Evolutionary conservation across 2,329 filamentous ascomycete genomes (phyloP), one percentile per base, ranked within the genome.

Genomic region (Talaromyces sp.): DNA sequence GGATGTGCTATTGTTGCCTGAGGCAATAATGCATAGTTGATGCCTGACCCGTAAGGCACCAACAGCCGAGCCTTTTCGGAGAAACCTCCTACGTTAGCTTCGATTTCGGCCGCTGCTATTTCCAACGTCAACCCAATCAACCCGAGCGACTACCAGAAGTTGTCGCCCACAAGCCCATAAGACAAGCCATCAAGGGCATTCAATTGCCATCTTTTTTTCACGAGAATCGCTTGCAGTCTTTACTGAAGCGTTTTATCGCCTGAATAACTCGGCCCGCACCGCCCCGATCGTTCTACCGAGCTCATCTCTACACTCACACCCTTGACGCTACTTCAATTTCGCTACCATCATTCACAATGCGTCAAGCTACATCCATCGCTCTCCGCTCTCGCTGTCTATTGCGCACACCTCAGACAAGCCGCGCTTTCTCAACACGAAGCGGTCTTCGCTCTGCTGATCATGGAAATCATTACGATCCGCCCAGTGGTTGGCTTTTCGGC

Each of bases 401-500:
- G 62, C 77, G 76, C 67, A 67, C 68, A 66, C 70, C 76, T 39
- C 75, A 76, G 70, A 77, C 71, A 41, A 63, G 71, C 60, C 73
- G 76, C 69, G 72, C 74, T n/a, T 80, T 80, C 70, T 79, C 78
- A 24, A 80, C 77, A 59, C 75, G 73, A 63, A 78, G 73, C 71
- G 72, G 67, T 62, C 72, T 78, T 63, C 73, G 76, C 64, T 75
- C 78, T 66, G 80, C 80, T 69, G 82, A 82, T 70, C 87, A 90
- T 81, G 90, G 87, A 73, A 85, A 88, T 71, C 90, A 93, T 77
- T 99, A 93, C 81, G 95, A 99, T 71, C 88, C 93, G 57, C 94
- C 95, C 2, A 86, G 84, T 64, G 95, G 95, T 73, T 97, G 93
- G 92, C 87, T 99, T 73, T 97, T 91, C 79, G 93, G 93, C 70